Conservation (phyloP, 2,329 filamentous ascomycete genomes). For the Alternaria sp. region DNA sequence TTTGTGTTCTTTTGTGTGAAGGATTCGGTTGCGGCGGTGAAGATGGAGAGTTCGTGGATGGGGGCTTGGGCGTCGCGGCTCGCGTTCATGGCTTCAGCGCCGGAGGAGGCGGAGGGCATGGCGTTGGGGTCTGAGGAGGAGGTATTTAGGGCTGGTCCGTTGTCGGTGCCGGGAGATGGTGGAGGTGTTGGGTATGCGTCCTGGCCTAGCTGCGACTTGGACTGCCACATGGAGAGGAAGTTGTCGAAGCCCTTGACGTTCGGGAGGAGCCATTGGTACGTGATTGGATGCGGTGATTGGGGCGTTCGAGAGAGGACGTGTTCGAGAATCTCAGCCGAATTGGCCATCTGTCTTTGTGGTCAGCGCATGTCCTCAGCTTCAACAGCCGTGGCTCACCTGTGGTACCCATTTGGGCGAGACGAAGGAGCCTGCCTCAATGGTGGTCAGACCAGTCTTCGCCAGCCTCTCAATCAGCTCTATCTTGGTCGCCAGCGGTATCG, state of each 20-base stretch:
- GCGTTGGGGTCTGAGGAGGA: conserved; percentile 52
- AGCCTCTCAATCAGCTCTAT: conserved; percentile 76
- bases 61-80: conserved; percentile 20
- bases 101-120: conserved; percentile 47
- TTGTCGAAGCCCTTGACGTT: conserved; percentile 75
- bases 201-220: conserved; percentile 44
- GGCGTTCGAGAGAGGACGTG: conserved; percentile 68
- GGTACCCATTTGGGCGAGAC: conserved; percentile 86
- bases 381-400: conserved; percentile 60
- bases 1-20: conserved; percentile 86
- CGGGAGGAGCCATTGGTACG: conserved; percentile 81
- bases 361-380: conserved; percentile 47
- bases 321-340: conserved; percentile 75
- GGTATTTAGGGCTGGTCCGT: conserved; percentile 51
- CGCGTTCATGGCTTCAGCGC: conserved; percentile 42
- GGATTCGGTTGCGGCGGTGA: conserved; percentile 80
- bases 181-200: conserved; percentile 59
- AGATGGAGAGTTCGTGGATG: conserved; percentile 72
- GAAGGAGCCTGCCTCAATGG: conserved; percentile 83
- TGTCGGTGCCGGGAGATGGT: conserved; percentile 44
- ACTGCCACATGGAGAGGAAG: conserved; percentile 61
- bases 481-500: conserved; percentile 74
- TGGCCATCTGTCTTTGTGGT: conserved; percentile 68
- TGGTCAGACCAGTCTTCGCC: conserved; percentile 69
- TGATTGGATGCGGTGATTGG: conserved; percentile 61